Base-by-base conservation (phyloP, 2,329 filamentous ascomycete genomes). In the Pleomassaria siparia region DNA sequence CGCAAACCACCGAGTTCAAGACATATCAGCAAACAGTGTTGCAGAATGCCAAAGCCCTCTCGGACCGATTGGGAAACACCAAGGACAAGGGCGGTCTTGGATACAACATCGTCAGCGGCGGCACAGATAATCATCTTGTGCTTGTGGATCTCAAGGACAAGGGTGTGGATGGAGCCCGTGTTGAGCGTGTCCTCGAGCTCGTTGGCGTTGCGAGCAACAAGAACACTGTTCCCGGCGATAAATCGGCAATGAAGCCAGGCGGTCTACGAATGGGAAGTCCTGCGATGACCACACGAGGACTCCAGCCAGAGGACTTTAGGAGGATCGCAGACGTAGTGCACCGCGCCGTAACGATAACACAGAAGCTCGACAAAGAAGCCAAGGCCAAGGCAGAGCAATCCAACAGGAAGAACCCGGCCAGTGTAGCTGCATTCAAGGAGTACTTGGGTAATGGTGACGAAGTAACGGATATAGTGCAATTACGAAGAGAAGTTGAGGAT, bases 191-290 rank as follows among this genome's bases (percentile, higher is more conserved):
- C 50, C 86, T 99, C 16, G 94, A 99, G 80, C 88, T 95, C 74
- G 94, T 96, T 76, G 95, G 96, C 81, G 95, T 99, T 73, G 91
- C 94, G 54, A 95, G 91, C 84, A 99, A 99, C 86, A 99, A 99
- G 86, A 99, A 99, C 84, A 87, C 89, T 51, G 94, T 96, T 50
- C 94, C 94, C 32, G 94, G 94, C 55, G 94, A 99, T 82, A 96
- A 95, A 82, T 95, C 89, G 49, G 94, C 94, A 40, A 83, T 99
- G 60, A 96, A 90, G 56, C 94, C 94, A 45, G 90, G 86, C 68
- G 94, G 94, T 79, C 86, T 99, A 73, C 90, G 94, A 62, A 95
- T 99, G 65, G 94, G 94, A 68, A 94, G 91, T 37, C 94, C 94
- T 40, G 94, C 94, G 73, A 99, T 99, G 94, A 96, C 91, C 49